Evolutionary conservation across 179 eudicot species (phyloP).

Genomic region (Spergularia azorica): DNA sequence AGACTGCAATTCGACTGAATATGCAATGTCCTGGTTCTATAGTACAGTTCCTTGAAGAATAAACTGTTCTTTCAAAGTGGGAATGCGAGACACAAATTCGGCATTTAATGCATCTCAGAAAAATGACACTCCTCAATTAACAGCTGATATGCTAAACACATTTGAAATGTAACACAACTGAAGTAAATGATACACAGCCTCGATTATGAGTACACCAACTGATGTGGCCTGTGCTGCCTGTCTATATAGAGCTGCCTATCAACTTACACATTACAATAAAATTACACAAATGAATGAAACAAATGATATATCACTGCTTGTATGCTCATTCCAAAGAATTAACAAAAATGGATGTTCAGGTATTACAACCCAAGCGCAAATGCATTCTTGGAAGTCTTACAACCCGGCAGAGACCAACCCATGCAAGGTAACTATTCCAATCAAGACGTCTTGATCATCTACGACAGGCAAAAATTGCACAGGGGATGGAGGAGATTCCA

Average conservation of each 20-base stretch:
- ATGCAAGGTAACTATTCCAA: constrained; percentile 90
- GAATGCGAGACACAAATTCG: no score
- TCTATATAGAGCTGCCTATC: background rate
- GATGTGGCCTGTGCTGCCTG: no score
- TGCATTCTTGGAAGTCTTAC: constrained; percentile 19
- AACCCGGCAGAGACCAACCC: constrained; percentile 92
- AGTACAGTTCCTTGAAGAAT: no score
- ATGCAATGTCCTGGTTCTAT: no score
- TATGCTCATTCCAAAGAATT: constrained; percentile 18
- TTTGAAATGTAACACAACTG: no score
- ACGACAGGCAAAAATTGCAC: constrained; percentile 94
- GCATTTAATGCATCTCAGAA: no score
- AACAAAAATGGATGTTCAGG: constrained; percentile 12
- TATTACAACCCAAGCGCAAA: background rate
- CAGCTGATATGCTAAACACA: no score
- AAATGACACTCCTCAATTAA: no score
- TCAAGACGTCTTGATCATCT: constrained; percentile 50
- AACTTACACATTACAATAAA: constrained; percentile 7
- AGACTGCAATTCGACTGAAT: no score
- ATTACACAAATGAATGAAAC: constrained; percentile 14
- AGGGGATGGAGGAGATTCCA: constrained; percentile 98
- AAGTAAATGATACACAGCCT: no score
- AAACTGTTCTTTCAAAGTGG: no score
- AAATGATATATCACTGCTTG: constrained; percentile 2
- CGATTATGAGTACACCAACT: no score